A percentile compares a stretch with the other conserved stretches of the same genome.
Evolutionary conservation across 129 eudicot species (phyloP).

Genomic region (Chrysanthemum makinoi): DNA sequence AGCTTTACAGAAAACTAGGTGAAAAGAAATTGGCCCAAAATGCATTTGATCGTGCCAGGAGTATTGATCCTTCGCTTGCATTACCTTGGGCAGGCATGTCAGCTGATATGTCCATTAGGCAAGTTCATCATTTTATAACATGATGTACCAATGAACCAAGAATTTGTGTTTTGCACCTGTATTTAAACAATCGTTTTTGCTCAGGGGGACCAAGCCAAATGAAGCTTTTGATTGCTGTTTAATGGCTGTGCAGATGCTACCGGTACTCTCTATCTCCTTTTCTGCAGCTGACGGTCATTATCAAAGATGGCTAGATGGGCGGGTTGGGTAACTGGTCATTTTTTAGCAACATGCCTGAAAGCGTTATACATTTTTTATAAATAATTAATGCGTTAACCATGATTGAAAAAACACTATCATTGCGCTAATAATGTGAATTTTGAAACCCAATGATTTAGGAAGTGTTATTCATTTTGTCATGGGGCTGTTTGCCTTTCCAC

Average conservation of each 20-base stretch:
- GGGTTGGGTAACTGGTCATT: not conserved
- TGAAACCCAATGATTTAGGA: too few species aligned
- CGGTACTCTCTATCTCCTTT: slow-evolving; percentile 52
- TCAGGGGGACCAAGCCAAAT: slow-evolving; percentile 64
- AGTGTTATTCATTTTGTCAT: too few species aligned
- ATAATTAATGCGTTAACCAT: too few species aligned
- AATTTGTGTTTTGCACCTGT: slow-evolving; percentile 14
- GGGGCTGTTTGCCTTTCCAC: too few species aligned
- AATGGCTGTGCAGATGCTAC: slow-evolving; percentile 80
- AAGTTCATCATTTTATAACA: slow-evolving; percentile 12
- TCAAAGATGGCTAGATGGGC: not conserved
- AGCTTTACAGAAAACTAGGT: slow-evolving; percentile 79
- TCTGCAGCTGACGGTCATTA: not conserved
- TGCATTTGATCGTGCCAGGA: slow-evolving; percentile 97
- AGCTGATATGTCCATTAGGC: slow-evolving; percentile 77
- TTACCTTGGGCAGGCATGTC: slow-evolving; percentile 99
- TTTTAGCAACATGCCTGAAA: too few species aligned
- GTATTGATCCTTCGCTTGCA: slow-evolving; percentile 98
- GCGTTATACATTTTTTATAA: too few species aligned
- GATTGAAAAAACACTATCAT: too few species aligned
- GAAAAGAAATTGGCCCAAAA: slow-evolving; percentile 70
- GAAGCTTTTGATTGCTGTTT: slow-evolving; percentile 98
- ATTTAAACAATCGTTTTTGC: slow-evolving; percentile 21
- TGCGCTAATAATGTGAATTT: too few species aligned
- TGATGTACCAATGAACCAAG: not conserved